Evolutionary conservation across 768 basidiomycete species (phyloP), one percentile per base, ranked within the genome.

Genomic region (Gyrodon lividus): DNA sequence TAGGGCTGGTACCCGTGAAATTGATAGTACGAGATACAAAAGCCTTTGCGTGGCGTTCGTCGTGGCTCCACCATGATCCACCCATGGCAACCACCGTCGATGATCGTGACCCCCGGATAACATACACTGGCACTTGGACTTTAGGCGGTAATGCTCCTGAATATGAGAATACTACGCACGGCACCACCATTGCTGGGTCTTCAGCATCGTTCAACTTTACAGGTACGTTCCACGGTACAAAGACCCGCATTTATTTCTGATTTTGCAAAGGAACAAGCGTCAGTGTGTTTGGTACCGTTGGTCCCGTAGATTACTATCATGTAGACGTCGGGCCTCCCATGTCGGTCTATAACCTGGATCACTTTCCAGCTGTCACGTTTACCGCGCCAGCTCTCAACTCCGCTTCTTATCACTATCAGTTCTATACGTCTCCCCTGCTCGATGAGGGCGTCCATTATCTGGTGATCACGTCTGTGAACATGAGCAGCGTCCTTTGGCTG

Each of bases 201-300:
- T 31, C 34, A n/a, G 49, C 33, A n/a, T 43, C 31, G 14, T 37
- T 50, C 9, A 23, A 26, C 10, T 50, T 50, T 24, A 50, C 42
- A 16, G 49, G 49, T 50, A 13, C 12, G 49, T 17, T 46, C 30
- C 19, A 7, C 17, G 20, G 16, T 19, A 17, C 38, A 17, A 39
- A 9, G 30, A n/a, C 43, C 28, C 1, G 26, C 28, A 30, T 19
- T 35, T 31, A 20, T 8, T 31, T 23, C 28, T 46, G 45, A 46
- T 46, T 7, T 2, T 22, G 39, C 16, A 22, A 31, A 50, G 49
- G 49, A 6, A 37, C 33, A 16, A 41, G 41, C 20, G 20, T 50
- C 17, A 22, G 31, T 33, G 42, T 50, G 30, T 50, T 33, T 23
- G 49, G 49, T 43, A 43, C 49, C 40, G n/a, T 50, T 24, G 49